Evolutionary conservation across 352 stramenopile genomes (phyloP).

Genomic region (Phytophthora kernoviae): DNA sequence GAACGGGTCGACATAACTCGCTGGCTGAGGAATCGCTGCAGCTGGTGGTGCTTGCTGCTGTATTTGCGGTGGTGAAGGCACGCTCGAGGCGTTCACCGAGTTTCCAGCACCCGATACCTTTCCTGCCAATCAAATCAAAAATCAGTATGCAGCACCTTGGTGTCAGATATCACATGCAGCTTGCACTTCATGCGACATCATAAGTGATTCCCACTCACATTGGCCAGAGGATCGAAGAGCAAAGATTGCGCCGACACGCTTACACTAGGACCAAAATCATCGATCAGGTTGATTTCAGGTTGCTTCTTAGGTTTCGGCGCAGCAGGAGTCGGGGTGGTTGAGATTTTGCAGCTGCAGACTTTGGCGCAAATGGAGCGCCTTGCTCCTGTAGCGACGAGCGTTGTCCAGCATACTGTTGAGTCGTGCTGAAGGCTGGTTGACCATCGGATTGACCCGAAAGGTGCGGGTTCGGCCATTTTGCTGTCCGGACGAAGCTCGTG

Average conservation of each 20-base stretch:
- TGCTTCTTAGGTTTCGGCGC: conserved; percentile 46
- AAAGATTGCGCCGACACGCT: conserved; percentile 69
- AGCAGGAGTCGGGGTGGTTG: conserved; percentile 25
- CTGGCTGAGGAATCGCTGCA: conserved; percentile 11
- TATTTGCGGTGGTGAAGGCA: conserved; percentile 17
- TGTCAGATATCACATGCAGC: conserved; percentile 19
- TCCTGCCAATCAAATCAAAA: conserved; percentile 13
- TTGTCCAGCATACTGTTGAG: conserved; percentile 27
- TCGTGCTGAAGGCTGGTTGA: conserved; percentile 18
- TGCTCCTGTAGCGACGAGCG: conserved; percentile 35
- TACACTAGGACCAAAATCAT: conserved; percentile 66
- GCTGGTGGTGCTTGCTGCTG: conserved; percentile 26
- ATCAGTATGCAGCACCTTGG: conserved; percentile 10
- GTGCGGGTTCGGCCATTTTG: conserved; percentile 31
- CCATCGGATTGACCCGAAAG: conserved; percentile 32
- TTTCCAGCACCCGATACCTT: conserved; percentile 30
- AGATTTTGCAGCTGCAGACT: conserved; percentile 7
- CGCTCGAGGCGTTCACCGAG: conserved; percentile 2
- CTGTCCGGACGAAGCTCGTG: conserved; percentile 19
- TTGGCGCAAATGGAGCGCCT: conserved; percentile 14
- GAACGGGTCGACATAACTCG: conserved; percentile 69
- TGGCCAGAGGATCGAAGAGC: conserved; percentile 76
- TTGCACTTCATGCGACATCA: background rate
- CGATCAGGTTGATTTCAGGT: conserved; percentile 79
- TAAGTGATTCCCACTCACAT: conserved; percentile 37